Evolutionary conservation across 768 basidiomycete species (phyloP).

Genomic region (Termitomyces sp.): DNA sequence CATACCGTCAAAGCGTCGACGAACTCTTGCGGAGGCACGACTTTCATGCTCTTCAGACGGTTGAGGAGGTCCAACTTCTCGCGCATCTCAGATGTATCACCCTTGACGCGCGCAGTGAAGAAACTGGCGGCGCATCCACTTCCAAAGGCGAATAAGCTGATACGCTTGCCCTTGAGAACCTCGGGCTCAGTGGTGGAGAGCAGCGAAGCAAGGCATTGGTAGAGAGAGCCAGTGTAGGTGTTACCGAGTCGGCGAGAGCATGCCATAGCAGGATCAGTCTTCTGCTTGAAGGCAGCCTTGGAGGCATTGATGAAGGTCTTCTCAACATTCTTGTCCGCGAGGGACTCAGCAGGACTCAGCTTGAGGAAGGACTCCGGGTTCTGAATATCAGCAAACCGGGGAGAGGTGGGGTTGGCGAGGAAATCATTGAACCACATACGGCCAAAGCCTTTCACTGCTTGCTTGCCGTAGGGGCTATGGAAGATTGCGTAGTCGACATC

Average conservation of each 20-base stretch:
- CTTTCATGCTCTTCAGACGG: slow-evolving; percentile 80
- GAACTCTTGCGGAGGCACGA: slow-evolving; percentile 89
- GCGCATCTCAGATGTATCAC: slow-evolving; percentile 77
- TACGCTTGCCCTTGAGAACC: slow-evolving; percentile 72
- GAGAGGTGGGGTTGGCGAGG: slow-evolving; percentile 62
- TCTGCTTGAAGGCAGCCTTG: slow-evolving; percentile 66
- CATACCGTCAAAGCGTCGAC: slow-evolving; percentile 74
- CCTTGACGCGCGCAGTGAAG: slow-evolving; percentile 84
- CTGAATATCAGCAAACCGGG: slow-evolving; percentile 66
- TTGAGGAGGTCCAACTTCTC: slow-evolving; percentile 77
- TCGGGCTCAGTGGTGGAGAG: slow-evolving; percentile 67
- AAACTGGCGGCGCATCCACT: slow-evolving; percentile 93
- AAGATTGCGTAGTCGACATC: slow-evolving; percentile 91
- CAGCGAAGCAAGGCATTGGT: slow-evolving; percentile 88
- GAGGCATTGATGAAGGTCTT: slow-evolving; percentile 86
- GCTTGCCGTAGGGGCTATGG: slow-evolving; percentile 98
- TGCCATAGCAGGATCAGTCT: slow-evolving; percentile 78
- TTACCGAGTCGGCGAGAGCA: slow-evolving; percentile 91
- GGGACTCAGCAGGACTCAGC: slow-evolving; percentile 62
- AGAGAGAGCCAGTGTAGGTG: slow-evolving; percentile 97
- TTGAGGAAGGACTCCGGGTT: slow-evolving; percentile 66
- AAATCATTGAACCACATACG: slow-evolving; percentile 93
- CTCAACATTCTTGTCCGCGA: slow-evolving; percentile 93
- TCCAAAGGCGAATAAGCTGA: slow-evolving; percentile 96
- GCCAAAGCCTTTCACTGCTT: slow-evolving; percentile 95